Base-by-base conservation (phyloP, 176 grass and related monocot genomes). In the Dendrocalamus sinicus region DNA sequence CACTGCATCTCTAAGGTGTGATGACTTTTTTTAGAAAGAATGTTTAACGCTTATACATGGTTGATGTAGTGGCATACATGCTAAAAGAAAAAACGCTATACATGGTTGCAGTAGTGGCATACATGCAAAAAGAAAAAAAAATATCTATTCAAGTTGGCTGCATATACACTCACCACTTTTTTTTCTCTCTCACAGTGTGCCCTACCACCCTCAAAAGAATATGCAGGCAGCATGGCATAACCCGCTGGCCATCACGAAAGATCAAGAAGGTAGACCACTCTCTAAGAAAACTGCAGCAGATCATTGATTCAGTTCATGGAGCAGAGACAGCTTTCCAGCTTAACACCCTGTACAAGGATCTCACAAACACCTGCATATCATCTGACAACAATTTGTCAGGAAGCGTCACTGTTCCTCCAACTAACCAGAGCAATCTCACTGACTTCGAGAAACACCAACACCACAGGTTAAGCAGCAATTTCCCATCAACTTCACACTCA, bases 201-300 rank as follows among this genome's bases (percentile, higher is more conserved):
- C 93, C 96, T 76, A 98, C 93, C 32, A 98, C 96, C 84, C 96
- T 98, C 43, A 98, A 98, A 89, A 95, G 96, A 95, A 98, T 98
- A 92, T 98, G 96, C 89, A 87, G 96, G 83, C 91, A 92, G 53
- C 93, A 98, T 59, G 96, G 96, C 35, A 98, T 98, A 94, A 89
- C 70, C 32, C 91, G 96, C 13, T 98, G 96, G 96, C 96, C 96
- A 64, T 95, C 96, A 12, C 84, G 96, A 35, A 98, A 95, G 70
- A 94, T 98, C 67, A 98, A 98, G 91, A 98, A 96, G 84, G 93
- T 98, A 82, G 93, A 98, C 62, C 96, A 96, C 69, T 98, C 96
- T 73, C 85, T 95, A 84, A 94, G 84, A 78, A 98, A 92, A 85
- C 84, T 96, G 73, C 96, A 96, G 80, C 81, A 91, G 39, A 92